phyloP scores from a whole-genome alignment of 75 land plant genomes.

The Cunninghamia lanceolata region DNA sequence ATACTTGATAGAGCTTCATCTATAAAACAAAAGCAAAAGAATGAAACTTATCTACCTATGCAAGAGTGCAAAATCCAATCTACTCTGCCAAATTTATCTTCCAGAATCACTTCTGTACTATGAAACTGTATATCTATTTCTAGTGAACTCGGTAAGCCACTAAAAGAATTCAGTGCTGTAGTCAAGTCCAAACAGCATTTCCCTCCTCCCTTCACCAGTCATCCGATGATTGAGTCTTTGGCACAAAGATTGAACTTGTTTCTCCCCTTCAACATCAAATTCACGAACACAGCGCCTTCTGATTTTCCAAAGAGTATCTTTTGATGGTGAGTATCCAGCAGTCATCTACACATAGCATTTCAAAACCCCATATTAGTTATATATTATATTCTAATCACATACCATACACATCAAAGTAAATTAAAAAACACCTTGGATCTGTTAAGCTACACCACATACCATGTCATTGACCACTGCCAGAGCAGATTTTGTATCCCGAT shows the following conservation, averaged over 20 bases:
- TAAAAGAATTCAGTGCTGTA: constrained; percentile 29
- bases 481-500: constrained; percentile 79
- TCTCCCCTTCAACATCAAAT: constrained; percentile 41
- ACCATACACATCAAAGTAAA: neutral
- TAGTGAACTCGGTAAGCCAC: neutral
- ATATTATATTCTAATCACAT: neutral
- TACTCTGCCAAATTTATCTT: neutral
- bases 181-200: constrained; percentile 47
- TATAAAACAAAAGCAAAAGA: neutral
- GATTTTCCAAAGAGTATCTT: constrained; percentile 48
- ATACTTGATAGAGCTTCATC: neutral
- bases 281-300: constrained; percentile 58
- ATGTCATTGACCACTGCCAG: constrained; percentile 63
- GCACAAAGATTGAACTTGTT: constrained; percentile 34
- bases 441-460: constrained; percentile 33
- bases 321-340: constrained; percentile 55
- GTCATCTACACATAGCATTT: constrained; percentile 24
- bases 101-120: neutral
- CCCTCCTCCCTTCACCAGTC: constrained; percentile 44
- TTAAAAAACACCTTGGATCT: neutral
- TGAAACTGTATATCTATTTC: neutral
- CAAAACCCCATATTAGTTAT: neutral
- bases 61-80: neutral
- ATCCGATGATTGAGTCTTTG: constrained; percentile 31
- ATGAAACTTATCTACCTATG: neutral